Base-by-base conservation (phyloP, 176 grass and related monocot genomes). In the Zizania latifolia region DNA sequence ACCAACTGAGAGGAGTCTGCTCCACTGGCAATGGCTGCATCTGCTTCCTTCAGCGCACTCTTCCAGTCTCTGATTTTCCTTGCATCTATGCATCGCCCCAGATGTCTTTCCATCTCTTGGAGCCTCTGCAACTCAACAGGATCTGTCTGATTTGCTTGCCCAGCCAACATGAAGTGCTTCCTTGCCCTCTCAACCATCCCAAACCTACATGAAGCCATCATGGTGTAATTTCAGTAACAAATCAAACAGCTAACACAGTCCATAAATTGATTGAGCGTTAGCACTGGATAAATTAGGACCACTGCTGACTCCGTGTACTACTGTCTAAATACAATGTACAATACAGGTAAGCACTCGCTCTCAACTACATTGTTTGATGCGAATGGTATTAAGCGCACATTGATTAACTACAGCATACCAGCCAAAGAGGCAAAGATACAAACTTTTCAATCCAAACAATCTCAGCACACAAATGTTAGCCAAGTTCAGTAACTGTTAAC, bases 81-180 rank as follows among this genome's bases (percentile, higher is more conserved):
- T 27, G 88, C 79, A 48, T 86, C 79, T 19, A 51, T 74, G 75
- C 82, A 75, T 64, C 55, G 86, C 23, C 59, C 65, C 29, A 91
- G 77, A 87, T 94, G 92, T 21, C 35, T 80, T 73, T 88, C 88
- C 65, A 89, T 75, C 74, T 83, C 70, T n/a, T 84, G 75, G 43
- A 94, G 76, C 38, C 81, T 91, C 19, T 75, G 74, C 79, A 56
- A 83, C 59, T 77, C 85, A 45, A 28, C 22, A 40, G 71, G 59
- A n/a, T 92, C 83, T 7, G 58, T 38, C 58, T 78, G 75, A 24
- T 72, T 80, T 7, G 46, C 45, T n/a, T 63, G 87, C 40, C 62
- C 77, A 10, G 63, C 68, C 58, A 76, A 22, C 17, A 63, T 70
- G 4, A 96, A 73, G 63, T 96, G 83, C 53, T 24, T 81, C 73